These are phyloP conservation scores for Vitis rupestris DNA, from an alignment of 164 flowering plant genomes.

Conservation along the genomic window DNA sequence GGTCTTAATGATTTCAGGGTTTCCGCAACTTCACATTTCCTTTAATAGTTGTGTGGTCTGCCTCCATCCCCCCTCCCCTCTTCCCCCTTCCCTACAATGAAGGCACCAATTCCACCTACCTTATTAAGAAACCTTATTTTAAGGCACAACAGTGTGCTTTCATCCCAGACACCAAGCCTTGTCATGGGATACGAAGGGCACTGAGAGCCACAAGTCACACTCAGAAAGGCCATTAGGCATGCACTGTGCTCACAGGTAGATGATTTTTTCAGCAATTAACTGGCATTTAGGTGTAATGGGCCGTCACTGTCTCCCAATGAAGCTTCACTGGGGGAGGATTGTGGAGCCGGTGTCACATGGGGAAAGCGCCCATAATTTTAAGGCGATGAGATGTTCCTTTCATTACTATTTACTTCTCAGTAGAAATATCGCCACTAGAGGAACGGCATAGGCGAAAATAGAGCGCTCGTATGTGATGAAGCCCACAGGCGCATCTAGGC, in stretches of 20 bases:
- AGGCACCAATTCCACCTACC: background rate
- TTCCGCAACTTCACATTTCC: too few relatives aligned
- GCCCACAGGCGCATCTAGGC: too few relatives aligned
- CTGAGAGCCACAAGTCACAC: background rate
- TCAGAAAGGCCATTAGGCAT: background rate
- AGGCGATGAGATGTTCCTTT: constrained; percentile 7
- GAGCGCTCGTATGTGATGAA: too few relatives aligned
- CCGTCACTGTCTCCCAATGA: constrained; percentile 6
- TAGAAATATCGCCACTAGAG: background rate
- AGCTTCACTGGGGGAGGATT: background rate
- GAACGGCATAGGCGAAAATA: too few relatives aligned
- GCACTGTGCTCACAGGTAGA: background rate
- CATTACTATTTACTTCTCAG: background rate
- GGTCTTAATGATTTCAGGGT: too few relatives aligned
- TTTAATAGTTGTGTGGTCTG: too few relatives aligned
- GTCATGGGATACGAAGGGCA: too few relatives aligned
- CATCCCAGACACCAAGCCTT: too few relatives aligned
- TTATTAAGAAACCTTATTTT: background rate
- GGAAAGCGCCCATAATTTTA: background rate
- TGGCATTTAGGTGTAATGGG: constrained; percentile 16
- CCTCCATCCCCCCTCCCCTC: too few relatives aligned
- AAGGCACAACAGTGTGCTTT: too few relatives aligned
- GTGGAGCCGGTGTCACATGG: constrained; percentile 27
- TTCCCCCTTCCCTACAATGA: too few relatives aligned
- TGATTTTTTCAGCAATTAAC: constrained; percentile 7